Percentiles rank a stretch among this genome's conserved stretches.
Evolutionary conservation across 2,329 filamentous ascomycete species (phyloP).

Genomic region (Aureobasidium zeae): DNA sequence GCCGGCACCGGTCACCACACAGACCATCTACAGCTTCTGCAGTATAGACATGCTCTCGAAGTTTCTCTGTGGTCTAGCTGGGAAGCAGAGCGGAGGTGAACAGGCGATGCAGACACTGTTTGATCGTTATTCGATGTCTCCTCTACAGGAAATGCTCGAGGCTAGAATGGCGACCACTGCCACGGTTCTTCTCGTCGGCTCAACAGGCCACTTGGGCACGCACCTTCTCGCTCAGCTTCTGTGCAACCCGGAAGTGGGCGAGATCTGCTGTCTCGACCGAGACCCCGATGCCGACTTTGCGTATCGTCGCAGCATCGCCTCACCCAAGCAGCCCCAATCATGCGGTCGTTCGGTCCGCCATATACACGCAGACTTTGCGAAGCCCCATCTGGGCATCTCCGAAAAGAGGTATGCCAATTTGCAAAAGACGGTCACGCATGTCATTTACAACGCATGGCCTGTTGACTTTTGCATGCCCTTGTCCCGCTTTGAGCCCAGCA

Average conservation of each 20-base stretch:
- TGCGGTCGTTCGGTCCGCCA: not conserved
- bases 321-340: too few species aligned
- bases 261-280: constrained; percentile 25
- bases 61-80: not conserved
- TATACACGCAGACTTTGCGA: constrained; percentile 6
- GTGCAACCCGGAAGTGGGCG: constrained; percentile 21
- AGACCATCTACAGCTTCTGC: not conserved
- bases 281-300: not conserved
- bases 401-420: constrained; percentile 19
- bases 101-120: constrained; percentile 3
- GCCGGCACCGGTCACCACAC: not conserved
- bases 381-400: constrained; percentile 22
- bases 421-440: constrained; percentile 20
- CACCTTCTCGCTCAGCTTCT: not conserved
- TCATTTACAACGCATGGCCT: constrained; percentile 32
- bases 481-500: constrained; percentile 25
- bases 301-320: not conserved
- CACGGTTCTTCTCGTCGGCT: constrained; percentile 1
- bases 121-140: not conserved
- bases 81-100: not conserved
- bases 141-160: not conserved
- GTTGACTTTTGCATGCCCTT: constrained; percentile 31
- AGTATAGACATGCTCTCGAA: not conserved
- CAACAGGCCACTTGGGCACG: constrained; percentile 5
- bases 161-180: not conserved